Evolutionary conservation across 1,284 basidiomycete genomes (phyloP).

Genomic region (Rhodotorula sp.): DNA sequence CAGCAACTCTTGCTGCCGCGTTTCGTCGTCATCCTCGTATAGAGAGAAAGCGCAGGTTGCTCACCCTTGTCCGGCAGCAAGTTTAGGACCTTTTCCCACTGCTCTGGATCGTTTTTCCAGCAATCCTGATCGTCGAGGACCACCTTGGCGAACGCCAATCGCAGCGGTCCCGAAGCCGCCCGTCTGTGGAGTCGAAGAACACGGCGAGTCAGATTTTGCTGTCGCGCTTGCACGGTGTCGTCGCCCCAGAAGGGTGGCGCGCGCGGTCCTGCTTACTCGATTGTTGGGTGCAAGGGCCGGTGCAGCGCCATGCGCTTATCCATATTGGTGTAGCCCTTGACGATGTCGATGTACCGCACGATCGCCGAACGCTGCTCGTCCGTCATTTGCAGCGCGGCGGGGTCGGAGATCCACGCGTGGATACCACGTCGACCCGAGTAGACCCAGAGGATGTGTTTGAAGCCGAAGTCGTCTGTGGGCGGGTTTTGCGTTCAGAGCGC

Average conservation of each 20-base stretch:
- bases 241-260: too few relatives aligned
- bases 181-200: slow-evolving; percentile 12
- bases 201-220: neutral
- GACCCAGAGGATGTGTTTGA: slow-evolving; percentile 81
- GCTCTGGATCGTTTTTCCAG: slow-evolving; percentile 64
- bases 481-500: neutral
- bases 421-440: slow-evolving; percentile 98
- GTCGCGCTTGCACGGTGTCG: too few relatives aligned
- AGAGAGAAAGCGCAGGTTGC: slow-evolving; percentile 22
- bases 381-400: slow-evolving; percentile 78
- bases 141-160: slow-evolving; percentile 62
- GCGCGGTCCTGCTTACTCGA: slow-evolving; percentile 58
- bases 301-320: slow-evolving; percentile 76
- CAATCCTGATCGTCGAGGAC: slow-evolving; percentile 83
- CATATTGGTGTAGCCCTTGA: slow-evolving; percentile 78
- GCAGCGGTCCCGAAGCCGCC: slow-evolving; percentile 57
- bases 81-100: slow-evolving; percentile 71
- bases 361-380: slow-evolving; percentile 87
- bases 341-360: slow-evolving; percentile 81
- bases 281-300: slow-evolving; percentile 63
- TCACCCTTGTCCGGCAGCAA: slow-evolving; percentile 66
- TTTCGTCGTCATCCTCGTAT: too few relatives aligned
- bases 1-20: too few relatives aligned
- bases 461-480: slow-evolving; percentile 55
- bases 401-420: slow-evolving; percentile 95